Percentiles rank a stretch among this genome's conserved stretches.
phyloP scores from a whole-genome alignment of 1,284 basidiomycete species.

The Anthracocystis walkeri region DNA sequence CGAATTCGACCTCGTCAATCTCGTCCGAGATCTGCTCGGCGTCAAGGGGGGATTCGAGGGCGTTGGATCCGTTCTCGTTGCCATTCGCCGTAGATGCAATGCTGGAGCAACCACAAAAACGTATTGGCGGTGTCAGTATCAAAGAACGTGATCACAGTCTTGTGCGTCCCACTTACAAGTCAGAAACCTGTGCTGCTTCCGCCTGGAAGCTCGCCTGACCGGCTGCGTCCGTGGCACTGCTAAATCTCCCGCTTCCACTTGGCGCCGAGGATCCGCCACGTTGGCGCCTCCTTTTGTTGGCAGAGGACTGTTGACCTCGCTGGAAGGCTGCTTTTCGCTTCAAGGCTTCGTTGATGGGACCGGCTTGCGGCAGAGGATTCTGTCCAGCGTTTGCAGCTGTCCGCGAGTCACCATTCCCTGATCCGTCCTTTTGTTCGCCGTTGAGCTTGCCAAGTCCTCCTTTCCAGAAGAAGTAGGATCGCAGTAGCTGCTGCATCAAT shows the following conservation, averaged over 20 bases:
- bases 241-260: constrained; percentile 16
- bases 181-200: constrained; percentile 75
- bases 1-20: constrained; percentile 64
- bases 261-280: constrained; percentile 60
- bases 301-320: constrained; percentile 55
- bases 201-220: constrained; percentile 58
- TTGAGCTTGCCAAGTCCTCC: constrained; percentile 73
- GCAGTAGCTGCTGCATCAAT: constrained; percentile 83
- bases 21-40: constrained; percentile 33
- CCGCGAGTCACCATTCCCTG: constrained; percentile 5
- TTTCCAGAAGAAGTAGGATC: constrained; percentile 85
- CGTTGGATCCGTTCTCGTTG: constrained; percentile 13
- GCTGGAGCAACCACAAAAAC: neutral
- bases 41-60: constrained; percentile 8
- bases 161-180: constrained; percentile 73
- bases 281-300: constrained; percentile 70
- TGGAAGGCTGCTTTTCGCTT: constrained; percentile 56
- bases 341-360: constrained; percentile 47
- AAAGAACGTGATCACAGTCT: too few relatives aligned
- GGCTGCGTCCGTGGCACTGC: constrained; percentile 18
- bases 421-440: constrained; percentile 41
- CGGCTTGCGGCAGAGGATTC: neutral
- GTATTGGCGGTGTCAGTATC: neutral
- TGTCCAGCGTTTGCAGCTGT: constrained; percentile 18
- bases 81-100: constrained; percentile 22